phyloP scores from a whole-genome alignment of 306 rosid genomes.

The Gastrolobium bilobum region DNA sequence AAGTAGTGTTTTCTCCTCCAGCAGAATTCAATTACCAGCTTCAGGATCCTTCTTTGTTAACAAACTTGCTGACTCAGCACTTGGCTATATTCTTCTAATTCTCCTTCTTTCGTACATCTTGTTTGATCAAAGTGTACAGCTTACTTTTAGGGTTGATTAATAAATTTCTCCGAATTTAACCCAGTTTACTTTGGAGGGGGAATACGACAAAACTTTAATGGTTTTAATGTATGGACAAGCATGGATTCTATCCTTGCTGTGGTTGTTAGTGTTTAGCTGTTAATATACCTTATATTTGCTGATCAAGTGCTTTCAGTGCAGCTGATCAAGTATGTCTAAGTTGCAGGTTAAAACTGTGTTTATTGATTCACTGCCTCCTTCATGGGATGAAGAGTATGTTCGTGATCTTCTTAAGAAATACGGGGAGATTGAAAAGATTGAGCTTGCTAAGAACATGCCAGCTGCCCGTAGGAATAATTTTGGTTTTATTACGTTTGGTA shows the following conservation, averaged over 20 bases:
- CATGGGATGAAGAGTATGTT: constrained; percentile 90
- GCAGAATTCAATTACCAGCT: no score
- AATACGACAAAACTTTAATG: neutral
- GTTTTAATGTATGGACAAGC: constrained; percentile 18
- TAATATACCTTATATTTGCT: constrained; percentile 26
- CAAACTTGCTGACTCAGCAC: no score
- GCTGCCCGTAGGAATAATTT: constrained; percentile 88
- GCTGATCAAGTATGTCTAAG: constrained; percentile 48
- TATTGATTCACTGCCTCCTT: constrained; percentile 87
- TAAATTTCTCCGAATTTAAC: neutral
- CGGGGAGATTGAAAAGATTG: constrained; percentile 84
- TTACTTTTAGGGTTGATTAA: neutral
- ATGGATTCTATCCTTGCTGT: constrained; percentile 12
- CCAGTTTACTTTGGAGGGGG: constrained; percentile 20
- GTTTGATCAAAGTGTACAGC: no score
- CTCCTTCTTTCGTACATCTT: no score
- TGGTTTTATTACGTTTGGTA: constrained; percentile 89
- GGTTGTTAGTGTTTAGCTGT: constrained; percentile 29
- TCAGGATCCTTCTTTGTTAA: no score
- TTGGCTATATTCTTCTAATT: no score
- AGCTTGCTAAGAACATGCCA: constrained; percentile 92
- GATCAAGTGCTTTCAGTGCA: constrained; percentile 1
- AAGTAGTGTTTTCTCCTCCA: no score
- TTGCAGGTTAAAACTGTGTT: constrained; percentile 96
- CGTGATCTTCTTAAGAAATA: constrained; percentile 74